These are phyloP conservation scores for Dipteronia sinensis DNA, from an alignment of 345 rosid species.

Conservation along the genomic window DNA sequence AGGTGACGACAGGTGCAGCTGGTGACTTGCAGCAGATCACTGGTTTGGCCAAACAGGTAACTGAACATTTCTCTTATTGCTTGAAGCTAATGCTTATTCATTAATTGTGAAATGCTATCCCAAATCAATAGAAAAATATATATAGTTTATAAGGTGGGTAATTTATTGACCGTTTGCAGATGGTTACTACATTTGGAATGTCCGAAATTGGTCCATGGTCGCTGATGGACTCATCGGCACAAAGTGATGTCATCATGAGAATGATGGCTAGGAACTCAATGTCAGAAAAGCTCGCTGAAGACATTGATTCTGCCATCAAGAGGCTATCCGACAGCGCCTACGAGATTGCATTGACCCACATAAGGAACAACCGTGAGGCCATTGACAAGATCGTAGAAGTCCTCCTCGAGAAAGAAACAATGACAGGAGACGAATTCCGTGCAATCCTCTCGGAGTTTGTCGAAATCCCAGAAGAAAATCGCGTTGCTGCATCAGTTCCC, in stretches of 20 bases:
- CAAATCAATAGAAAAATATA: neutral
- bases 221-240: constrained; percentile 79
- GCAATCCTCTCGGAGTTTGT: constrained; percentile 91
- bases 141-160: neutral
- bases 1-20: constrained; percentile 97
- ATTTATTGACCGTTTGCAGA: constrained; percentile 44
- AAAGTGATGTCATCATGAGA: constrained; percentile 94
- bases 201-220: constrained; percentile 99
- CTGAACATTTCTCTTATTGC: neutral
- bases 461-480: constrained; percentile 83
- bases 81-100: neutral
- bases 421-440: constrained; percentile 85
- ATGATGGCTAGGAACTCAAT: constrained; percentile 99
- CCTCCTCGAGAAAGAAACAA: constrained; percentile 90
- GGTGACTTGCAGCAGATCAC: constrained; percentile 99
- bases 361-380: constrained; percentile 92
- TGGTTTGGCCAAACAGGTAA: constrained; percentile 89
- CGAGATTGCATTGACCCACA: constrained; percentile 74
- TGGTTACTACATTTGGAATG: constrained; percentile 98
- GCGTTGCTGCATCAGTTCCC: constrained; percentile 57
- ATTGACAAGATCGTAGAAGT: constrained; percentile 95
- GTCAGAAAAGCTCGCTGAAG: constrained; percentile 98
- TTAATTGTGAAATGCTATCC: neutral
- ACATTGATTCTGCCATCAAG: constrained; percentile 81
- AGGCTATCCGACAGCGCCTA: constrained; percentile 81